Base-by-base conservation (phyloP, 768 basidiomycete genomes). In the Daedaleopsis sinensis region DNA sequence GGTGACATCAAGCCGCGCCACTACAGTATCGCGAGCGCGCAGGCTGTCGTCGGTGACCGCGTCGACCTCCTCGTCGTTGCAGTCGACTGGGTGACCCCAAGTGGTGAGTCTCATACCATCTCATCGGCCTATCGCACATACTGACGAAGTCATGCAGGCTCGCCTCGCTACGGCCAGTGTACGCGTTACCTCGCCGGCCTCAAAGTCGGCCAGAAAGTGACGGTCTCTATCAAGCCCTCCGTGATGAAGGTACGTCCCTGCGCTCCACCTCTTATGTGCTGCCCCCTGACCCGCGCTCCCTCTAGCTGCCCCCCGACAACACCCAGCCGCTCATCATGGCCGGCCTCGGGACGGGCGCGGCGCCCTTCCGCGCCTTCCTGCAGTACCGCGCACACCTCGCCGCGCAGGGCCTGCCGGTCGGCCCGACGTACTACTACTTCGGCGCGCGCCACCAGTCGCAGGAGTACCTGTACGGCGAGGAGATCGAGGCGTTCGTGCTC, bases 331-430 rank as follows among this genome's bases (percentile, higher is more conserved):
- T 99, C 76, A 96, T 98, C 76, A 95, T 99, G 93, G 94, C 96
- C 37, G 97, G 97, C 65, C 88, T 99, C 35, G 97, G 97, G 52
- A 99, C 97, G 4, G 97, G 96, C 58, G 97, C 95, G 10, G 97
- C 97, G 12, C 97, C 97, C 23, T 99, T 99, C 91, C 93, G 97
- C 59, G 97, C 97, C 8, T 99, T 98, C 84, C 86, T 98, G 62
- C 97, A 99, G 74, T 88, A 99, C 75, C 89, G 96, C 59, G 94
- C 94, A 8, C 86, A 82, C 83, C 88, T 95, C 58, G 80, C 84
- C 35, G 75, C 86, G 35, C 88, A 92, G 71, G 89, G 90, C 27
- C 78, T 89, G 65, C 81, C 90, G 53, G 86, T 97, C 60, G 97
- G 97, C 0, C 96, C 96, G 2, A 84, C 94, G 11, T 89, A 98